Evolutionary conservation across 208 protist genomes (phyloP).

Genomic region (Strigomonas galati): DNA sequence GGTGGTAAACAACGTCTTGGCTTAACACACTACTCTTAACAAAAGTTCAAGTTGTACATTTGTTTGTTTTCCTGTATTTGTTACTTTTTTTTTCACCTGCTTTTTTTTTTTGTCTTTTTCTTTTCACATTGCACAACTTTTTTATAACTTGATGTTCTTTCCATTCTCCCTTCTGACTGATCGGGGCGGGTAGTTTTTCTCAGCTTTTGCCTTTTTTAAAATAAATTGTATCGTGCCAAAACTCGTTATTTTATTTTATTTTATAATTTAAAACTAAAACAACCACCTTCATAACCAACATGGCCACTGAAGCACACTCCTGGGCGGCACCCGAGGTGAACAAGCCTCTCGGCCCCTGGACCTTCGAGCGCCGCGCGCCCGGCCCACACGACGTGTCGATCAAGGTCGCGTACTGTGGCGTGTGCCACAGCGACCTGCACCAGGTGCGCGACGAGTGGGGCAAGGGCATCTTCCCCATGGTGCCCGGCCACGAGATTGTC

Average conservation of each 20-base stretch:
- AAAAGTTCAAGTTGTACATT: too few species aligned
- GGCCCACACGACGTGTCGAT: constrained; percentile 53
- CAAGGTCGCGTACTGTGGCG: constrained; percentile 64
- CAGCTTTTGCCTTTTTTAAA: too few species aligned
- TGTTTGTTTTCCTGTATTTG: too few species aligned
- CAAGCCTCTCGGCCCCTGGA: constrained; percentile 45
- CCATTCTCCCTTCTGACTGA: not conserved
- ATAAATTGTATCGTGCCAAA: not conserved
- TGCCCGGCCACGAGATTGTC: constrained; percentile 84
- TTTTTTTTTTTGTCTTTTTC: not conserved
- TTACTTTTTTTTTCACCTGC: not conserved
- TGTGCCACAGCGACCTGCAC: constrained; percentile 85
- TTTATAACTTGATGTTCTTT: not conserved
- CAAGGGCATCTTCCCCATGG: constrained; percentile 55
- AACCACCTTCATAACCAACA: constrained; percentile 9
- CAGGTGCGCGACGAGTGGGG: constrained; percentile 72
- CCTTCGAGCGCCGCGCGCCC: constrained; percentile 45
- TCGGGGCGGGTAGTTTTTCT: not conserved
- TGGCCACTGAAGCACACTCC: constrained; percentile 43
- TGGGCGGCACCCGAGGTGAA: constrained; percentile 41
- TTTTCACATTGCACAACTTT: not conserved
- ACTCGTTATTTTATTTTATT: not conserved
- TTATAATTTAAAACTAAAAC: not conserved
- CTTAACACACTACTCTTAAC: too few species aligned
- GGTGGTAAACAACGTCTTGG: too few species aligned